Evolutionary conservation across 208 protist species (phyloP), one percentile per base, ranked within the genome.

Genomic region (Leishmania mexicana): DNA sequence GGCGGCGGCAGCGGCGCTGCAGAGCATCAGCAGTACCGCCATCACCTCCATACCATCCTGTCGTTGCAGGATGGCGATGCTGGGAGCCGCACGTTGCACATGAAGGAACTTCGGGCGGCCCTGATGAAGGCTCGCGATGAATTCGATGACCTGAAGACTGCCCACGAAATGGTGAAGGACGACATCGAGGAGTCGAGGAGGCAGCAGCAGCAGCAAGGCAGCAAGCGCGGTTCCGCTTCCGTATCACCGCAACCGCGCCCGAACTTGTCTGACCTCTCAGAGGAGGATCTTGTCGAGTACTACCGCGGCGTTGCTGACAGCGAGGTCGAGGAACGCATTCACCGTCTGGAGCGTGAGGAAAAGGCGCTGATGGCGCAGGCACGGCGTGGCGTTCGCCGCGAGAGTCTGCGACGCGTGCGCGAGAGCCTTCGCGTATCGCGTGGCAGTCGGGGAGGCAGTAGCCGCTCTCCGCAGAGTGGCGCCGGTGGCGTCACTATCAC

Each of bases 111-210:
- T 75, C 85, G 80, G 6, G 75, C 83, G n/a, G 76, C 75, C 10
- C 80, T 94, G 5, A 75, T 78, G 21, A 70, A 91, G 67, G 85
- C 87, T 19, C 87, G 86, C 24, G 76, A 79, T 49, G 92, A 94
- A 80, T 75, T 95, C 49, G 83, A 83, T 3, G 92, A 96, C 70
- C 87, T 96, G n/a, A 91, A 88, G 78, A 77, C 85, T 17, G 93
- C 93, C 8, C 90, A 94, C 71, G 90, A 91, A 67, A 93, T 96
- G 87, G 92, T 96, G 75, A 87, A 87, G 13, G 93, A 92, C 19
- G 93, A 96, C 78, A 79, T 96, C 6, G 88, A 79, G 67, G 75
- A 81, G 79, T 84, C 85, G 65, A 85, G 51, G 70, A 64, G 57
- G 6, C 81, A 83, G 49, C 85, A 85, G 49, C 85, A 85, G 31